These are phyloP conservation scores for Vitis hybrid DNA, from an alignment of 177 flowering plant species.

Conservation along the genomic window DNA sequence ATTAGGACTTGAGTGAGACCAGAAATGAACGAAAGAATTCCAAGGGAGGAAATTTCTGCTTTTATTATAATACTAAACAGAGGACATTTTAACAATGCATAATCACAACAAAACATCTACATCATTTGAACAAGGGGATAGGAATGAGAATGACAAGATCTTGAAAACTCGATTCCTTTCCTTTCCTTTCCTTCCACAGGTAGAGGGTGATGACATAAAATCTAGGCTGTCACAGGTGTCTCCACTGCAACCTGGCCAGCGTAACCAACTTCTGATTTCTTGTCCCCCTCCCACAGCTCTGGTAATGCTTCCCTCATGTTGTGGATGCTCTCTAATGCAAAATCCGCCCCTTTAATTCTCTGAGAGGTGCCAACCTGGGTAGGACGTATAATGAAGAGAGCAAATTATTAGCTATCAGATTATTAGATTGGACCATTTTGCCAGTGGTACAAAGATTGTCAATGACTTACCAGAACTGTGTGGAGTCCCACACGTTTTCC, in stretches of 20 bases:
- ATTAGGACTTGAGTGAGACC: too few species aligned
- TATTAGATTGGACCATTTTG: too few species aligned
- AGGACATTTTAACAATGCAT: not conserved
- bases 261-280: conserved; percentile 49
- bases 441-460: not conserved
- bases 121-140: not conserved
- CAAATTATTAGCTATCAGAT: not conserved
- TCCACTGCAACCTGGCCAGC: conserved; percentile 60
- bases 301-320: conserved; percentile 85
- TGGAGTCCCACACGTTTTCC: conserved; percentile 75
- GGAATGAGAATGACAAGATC: not conserved
- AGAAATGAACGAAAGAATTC: too few species aligned
- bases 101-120: conserved; percentile 3
- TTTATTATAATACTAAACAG: too few species aligned
- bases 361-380: conserved; percentile 75
- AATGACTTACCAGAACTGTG: conserved; percentile 74
- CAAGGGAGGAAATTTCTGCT: too few species aligned
- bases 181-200: not conserved
- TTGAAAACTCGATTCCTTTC: not conserved
- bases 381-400: not conserved
- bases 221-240: conserved; percentile 75
- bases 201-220: not conserved
- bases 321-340: conserved; percentile 87
- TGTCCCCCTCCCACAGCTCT: conserved; percentile 70
- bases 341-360: conserved; percentile 71